Percentiles rank a stretch among this genome's conserved stretches.
Conservation (phyloP, 2,329 filamentous ascomycete species). For the Exophiala alcalophila region DNA sequence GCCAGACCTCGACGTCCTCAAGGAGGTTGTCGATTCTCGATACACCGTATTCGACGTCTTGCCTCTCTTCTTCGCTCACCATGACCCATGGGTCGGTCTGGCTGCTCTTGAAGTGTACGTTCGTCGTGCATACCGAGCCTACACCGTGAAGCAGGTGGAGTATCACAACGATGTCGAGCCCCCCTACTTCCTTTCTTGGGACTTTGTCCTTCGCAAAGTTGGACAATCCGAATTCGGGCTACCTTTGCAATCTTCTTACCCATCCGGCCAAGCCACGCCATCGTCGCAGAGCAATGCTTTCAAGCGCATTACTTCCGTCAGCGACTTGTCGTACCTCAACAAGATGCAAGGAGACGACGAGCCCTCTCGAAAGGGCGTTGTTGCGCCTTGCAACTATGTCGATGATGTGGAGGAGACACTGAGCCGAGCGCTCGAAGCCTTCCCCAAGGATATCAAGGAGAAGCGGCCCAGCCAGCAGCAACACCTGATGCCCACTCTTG, state of each 20-base stretch:
- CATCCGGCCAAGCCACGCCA: slow-evolving; percentile 79
- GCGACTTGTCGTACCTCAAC: slow-evolving; percentile 88
- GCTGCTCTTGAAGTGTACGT: slow-evolving; percentile 95
- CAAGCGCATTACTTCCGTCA: slow-evolving; percentile 89
- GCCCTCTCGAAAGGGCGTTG: slow-evolving; percentile 84
- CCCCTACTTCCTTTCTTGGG: slow-evolving; percentile 83
- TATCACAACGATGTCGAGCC: slow-evolving; percentile 76
- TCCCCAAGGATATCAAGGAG: slow-evolving; percentile 59
- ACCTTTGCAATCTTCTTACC: slow-evolving; percentile 72
- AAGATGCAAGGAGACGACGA: slow-evolving; percentile 65
- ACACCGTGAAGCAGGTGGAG: slow-evolving; percentile 82
- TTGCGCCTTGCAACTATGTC: slow-evolving; percentile 87
- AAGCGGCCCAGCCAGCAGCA: slow-evolving; percentile 56
- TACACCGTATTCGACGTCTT: slow-evolving; percentile 98
- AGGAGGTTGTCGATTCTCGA: slow-evolving; percentile 97
- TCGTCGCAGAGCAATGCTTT: slow-evolving; percentile 60
- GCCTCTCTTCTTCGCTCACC: slow-evolving; percentile 89
- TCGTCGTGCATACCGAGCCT: slow-evolving; percentile 93
- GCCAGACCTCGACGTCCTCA: slow-evolving; percentile 83
- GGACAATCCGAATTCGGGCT: slow-evolving; percentile 87
- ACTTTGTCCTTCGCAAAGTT: slow-evolving; percentile 91
- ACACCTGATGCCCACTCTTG: slow-evolving; percentile 69
- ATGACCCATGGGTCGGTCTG: slow-evolving; percentile 89
- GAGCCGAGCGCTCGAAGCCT: slow-evolving; percentile 75
- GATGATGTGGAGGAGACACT: slow-evolving; percentile 91